phyloP scores from a whole-genome alignment of 176 grass and related monocot species.

The Elymus sibiricus region DNA sequence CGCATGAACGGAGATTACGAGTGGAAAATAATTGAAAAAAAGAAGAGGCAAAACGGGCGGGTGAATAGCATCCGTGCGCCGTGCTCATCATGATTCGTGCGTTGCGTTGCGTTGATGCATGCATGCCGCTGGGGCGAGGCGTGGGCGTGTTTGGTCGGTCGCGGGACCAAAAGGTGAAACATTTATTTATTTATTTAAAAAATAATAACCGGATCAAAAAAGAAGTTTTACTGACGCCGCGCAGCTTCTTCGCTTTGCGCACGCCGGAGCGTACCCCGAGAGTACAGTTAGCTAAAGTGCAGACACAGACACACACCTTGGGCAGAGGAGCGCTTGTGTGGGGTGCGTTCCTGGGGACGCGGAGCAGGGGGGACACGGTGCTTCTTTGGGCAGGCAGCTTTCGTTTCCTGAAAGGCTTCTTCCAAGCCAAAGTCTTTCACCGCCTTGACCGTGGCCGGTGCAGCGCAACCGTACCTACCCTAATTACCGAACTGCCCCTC shows the following conservation, averaged over 20 bases:
- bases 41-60: not conserved
- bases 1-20: no score
- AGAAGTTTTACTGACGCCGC: not conserved
- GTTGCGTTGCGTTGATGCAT: not conserved
- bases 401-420: not conserved
- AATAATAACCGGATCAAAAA: not conserved
- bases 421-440: constrained; percentile 19
- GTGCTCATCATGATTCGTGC: not conserved
- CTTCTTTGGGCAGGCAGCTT: constrained; percentile 23
- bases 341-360: constrained; percentile 21
- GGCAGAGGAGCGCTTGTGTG: not conserved
- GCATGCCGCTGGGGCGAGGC: not conserved
- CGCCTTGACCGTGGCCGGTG: constrained; percentile 44
- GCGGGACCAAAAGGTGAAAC: not conserved
- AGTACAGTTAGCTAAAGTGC: not conserved
- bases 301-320: not conserved
- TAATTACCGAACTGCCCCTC: not conserved
- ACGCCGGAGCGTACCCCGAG: constrained; percentile 9
- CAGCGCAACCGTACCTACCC: not conserved
- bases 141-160: constrained; percentile 15
- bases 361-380: not conserved
- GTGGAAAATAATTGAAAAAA: no score
- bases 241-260: not conserved
- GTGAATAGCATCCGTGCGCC: not conserved
- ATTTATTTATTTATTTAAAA: not conserved